Evolutionary conservation across 805 yeast genomes (phyloP).

Genomic region (Brettanomyces sp.): DNA sequence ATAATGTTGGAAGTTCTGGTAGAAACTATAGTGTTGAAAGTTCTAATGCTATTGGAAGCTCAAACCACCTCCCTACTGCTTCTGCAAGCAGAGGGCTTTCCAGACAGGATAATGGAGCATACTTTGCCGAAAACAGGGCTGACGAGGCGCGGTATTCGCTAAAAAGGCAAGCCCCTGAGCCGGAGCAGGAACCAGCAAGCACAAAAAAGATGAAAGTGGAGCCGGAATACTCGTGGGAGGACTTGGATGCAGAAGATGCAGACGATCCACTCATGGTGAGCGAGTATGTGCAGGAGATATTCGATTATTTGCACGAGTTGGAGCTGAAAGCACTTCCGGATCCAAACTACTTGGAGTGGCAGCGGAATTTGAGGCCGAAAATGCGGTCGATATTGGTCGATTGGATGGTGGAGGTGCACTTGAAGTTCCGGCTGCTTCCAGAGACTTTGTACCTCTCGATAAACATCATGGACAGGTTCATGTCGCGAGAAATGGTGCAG

Average conservation of each 20-base stretch:
- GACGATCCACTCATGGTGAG: slow-evolving; percentile 83
- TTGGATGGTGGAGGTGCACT: slow-evolving; percentile 88
- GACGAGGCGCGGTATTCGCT: slow-evolving; percentile 15
- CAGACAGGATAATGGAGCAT: neutral
- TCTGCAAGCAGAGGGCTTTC: no score
- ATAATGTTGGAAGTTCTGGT: no score
- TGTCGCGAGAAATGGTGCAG: slow-evolving; percentile 64
- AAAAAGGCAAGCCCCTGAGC: slow-evolving; percentile 50
- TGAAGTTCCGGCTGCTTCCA: slow-evolving; percentile 71
- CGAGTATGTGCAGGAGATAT: slow-evolving; percentile 85
- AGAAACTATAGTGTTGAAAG: no score
- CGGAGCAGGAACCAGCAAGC: slow-evolving; percentile 29
- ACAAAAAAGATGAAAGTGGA: slow-evolving; percentile 5
- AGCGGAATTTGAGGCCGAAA: slow-evolving; percentile 62
- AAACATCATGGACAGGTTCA: slow-evolving; percentile 79
- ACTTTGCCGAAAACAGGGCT: neutral
- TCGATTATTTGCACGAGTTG: slow-evolving; percentile 63
- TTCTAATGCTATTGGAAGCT: no score
- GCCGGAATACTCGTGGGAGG: slow-evolving; percentile 45
- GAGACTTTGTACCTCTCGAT: slow-evolving; percentile 80
- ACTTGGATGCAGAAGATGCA: slow-evolving; percentile 58
- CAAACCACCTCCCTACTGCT: no score
- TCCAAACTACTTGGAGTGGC: slow-evolving; percentile 55
- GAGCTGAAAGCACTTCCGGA: slow-evolving; percentile 70
- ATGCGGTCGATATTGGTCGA: slow-evolving; percentile 86